A percentile compares a stretch with the other conserved stretches of the same genome.
These are phyloP conservation scores for Lasiodiplodia citricola DNA, from an alignment of 2,329 filamentous ascomycete genomes.

Conservation along the genomic window DNA sequence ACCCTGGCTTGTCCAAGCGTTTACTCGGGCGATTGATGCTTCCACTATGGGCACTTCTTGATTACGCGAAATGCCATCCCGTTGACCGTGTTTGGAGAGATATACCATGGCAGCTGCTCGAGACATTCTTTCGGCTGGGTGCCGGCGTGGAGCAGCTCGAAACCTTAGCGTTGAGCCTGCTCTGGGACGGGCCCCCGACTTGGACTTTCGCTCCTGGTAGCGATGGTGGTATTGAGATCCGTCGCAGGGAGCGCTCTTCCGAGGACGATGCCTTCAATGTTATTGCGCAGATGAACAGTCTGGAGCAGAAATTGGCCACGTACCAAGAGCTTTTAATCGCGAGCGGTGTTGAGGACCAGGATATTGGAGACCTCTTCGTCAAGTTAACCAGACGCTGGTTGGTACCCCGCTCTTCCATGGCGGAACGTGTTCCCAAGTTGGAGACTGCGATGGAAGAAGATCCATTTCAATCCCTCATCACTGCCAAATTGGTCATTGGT, in stretches of 20 bases:
- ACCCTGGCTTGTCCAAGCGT: constrained; percentile 68
- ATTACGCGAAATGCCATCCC: constrained; percentile 50
- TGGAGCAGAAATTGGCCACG: constrained; percentile 36
- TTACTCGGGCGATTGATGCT: constrained; percentile 64
- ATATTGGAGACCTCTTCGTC: constrained; percentile 65
- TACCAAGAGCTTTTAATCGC: constrained; percentile 49
- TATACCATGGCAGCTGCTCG: constrained; percentile 56
- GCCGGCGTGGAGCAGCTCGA: constrained; percentile 58
- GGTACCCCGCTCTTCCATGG: constrained; percentile 33
- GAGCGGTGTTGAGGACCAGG: constrained; percentile 60
- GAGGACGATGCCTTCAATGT: constrained; percentile 84
- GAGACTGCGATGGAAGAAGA: constrained; percentile 45
- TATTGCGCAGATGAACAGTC: constrained; percentile 61
- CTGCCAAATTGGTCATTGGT: constrained; percentile 68
- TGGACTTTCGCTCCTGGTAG: constrained; percentile 61
- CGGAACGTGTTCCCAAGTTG: constrained; percentile 20
- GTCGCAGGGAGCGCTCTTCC: constrained; percentile 75
- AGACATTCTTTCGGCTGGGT: constrained; percentile 63
- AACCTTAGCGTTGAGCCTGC: constrained; percentile 59
- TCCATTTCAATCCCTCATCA: constrained; percentile 57
- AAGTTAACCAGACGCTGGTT: constrained; percentile 65
- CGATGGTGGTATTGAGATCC: constrained; percentile 60
- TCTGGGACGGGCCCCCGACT: constrained; percentile 57
- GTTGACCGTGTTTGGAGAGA: constrained; percentile 50
- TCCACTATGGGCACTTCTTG: constrained; percentile 67